Evolutionary conservation across 768 basidiomycete genomes (phyloP).

Genomic region (Solioccasus polychromus): DNA sequence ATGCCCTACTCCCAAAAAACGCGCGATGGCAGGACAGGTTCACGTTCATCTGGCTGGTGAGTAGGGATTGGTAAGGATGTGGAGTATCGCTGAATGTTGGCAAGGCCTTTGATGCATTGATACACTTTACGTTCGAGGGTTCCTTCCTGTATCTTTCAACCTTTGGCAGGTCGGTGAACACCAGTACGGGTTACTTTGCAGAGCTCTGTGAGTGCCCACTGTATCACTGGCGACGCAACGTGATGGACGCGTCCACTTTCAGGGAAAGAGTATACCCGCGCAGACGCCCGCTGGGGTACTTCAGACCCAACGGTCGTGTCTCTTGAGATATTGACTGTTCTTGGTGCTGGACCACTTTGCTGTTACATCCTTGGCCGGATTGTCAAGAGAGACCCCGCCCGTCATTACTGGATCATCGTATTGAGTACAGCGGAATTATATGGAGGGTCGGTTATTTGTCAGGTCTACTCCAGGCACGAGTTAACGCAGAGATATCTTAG

Average conservation of each 20-base stretch:
- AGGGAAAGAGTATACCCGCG: conserved; percentile 83
- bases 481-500: conserved; percentile 27
- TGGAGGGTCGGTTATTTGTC: conserved; percentile 52
- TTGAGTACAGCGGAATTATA: conserved; percentile 75
- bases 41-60: conserved; percentile 78
- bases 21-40: conserved; percentile 61
- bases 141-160: conserved; percentile 76
- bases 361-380: conserved; percentile 70
- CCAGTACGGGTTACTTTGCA: conserved; percentile 65
- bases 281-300: conserved; percentile 79
- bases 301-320: conserved; percentile 79
- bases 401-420: conserved; percentile 69
- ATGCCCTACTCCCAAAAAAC: conserved; percentile 58
- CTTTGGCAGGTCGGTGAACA: conserved; percentile 71
- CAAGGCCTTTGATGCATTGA: conserved; percentile 77
- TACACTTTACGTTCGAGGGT: conserved; percentile 77
- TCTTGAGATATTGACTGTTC: conserved; percentile 79
- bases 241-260: not conserved
- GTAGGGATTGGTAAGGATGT: conserved; percentile 17
- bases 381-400: conserved; percentile 57
- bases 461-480: not conserved
- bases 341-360: conserved; percentile 69
- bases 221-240: not conserved
- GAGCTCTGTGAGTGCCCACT: conserved; percentile 58
- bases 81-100: not conserved